phyloP scores from a whole-genome alignment of 164 flowering plant species.

The Liriodendron chinense region DNA sequence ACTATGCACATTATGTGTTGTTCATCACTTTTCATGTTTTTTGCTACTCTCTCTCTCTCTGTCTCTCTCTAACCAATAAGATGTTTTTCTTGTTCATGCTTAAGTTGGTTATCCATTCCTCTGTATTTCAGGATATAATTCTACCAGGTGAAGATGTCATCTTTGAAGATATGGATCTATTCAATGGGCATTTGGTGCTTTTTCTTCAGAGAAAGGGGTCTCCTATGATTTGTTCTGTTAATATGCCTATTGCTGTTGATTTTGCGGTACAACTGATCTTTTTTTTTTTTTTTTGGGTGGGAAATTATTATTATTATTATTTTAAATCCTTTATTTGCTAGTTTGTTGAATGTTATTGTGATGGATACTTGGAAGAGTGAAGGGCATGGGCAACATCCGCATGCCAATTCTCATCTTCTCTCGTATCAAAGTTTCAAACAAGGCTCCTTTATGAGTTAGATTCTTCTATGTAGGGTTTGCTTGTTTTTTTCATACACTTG shows the following conservation, averaged over 20 bases:
- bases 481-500: too few species aligned
- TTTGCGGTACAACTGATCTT: slow-evolving; percentile 37
- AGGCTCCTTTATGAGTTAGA: not conserved
- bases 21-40: too few species aligned
- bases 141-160: slow-evolving; percentile 52
- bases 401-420: not conserved
- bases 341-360: slow-evolving; percentile 7
- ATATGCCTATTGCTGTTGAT: slow-evolving; percentile 51
- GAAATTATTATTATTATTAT: not conserved
- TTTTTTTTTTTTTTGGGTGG: too few species aligned
- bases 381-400: not conserved
- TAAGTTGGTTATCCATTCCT: slow-evolving; percentile 1
- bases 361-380: not conserved
- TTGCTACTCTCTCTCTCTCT: too few species aligned
- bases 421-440: not conserved
- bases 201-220: slow-evolving; percentile 50
- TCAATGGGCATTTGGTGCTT: slow-evolving; percentile 75
- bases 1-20: too few species aligned
- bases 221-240: slow-evolving; percentile 63
- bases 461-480: too few species aligned
- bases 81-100: not conserved
- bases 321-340: not conserved
- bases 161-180: slow-evolving; percentile 84
- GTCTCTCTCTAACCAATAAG: not conserved
- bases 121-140: slow-evolving; percentile 46